Evolutionary conservation across 208 protist species (phyloP).

Genomic region (Naegleria lovaniensis): DNA sequence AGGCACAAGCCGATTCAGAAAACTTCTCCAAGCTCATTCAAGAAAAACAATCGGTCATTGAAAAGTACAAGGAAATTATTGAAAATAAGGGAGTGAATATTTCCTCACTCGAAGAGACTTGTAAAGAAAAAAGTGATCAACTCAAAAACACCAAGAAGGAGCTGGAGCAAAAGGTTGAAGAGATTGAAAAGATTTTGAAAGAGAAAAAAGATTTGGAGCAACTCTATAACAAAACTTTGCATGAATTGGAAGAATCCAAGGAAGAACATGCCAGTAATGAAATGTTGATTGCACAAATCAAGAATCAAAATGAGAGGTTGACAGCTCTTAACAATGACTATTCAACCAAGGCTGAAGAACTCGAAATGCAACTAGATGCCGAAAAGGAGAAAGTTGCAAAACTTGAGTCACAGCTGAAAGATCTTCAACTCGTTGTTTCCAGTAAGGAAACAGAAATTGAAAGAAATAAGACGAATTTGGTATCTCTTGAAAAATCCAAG

Average conservation of each 20-base stretch:
- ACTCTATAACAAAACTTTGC: not conserved
- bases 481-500: not conserved
- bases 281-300: not conserved
- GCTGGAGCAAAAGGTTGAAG: not conserved
- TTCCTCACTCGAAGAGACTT: not conserved
- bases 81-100: not conserved
- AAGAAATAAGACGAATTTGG: not conserved
- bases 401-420: not conserved
- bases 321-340: not conserved
- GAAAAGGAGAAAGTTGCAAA: not conserved
- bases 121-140: not conserved
- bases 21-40: not conserved
- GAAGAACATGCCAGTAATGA: not conserved
- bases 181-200: not conserved
- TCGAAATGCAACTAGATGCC: not conserved
- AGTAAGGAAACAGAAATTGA: not conserved
- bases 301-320: not conserved
- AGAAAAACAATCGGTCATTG: not conserved
- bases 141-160: not conserved
- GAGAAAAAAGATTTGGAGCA: not conserved
- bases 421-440: not conserved
- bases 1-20: not conserved
- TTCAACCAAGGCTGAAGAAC: not conserved
- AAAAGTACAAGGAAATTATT: conserved; percentile 4
- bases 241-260: not conserved